Conservation (phyloP, 768 basidiomycete species). For the Chlorophyllum brunneum region DNA sequence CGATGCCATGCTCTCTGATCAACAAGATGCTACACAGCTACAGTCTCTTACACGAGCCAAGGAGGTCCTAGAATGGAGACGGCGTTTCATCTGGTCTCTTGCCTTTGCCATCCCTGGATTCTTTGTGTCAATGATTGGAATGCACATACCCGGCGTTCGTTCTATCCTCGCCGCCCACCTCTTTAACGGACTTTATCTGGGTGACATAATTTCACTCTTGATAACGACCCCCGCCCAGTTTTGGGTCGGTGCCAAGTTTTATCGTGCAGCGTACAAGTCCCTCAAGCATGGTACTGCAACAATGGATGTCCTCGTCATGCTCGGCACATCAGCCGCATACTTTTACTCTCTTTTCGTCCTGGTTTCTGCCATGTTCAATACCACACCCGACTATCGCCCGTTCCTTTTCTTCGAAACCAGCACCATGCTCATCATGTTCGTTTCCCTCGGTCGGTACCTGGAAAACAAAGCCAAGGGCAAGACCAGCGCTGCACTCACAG, state of each 20-base stretch:
- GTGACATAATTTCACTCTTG: conserved; percentile 69
- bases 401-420: conserved; percentile 97
- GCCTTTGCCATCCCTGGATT: conserved; percentile 92
- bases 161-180: conserved; percentile 47
- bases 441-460: conserved; percentile 90
- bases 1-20: conserved; percentile 81
- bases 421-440: conserved; percentile 97
- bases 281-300: conserved; percentile 87
- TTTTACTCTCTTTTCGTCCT: conserved; percentile 80
- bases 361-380: conserved; percentile 59
- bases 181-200: conserved; percentile 70
- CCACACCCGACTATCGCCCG: conserved; percentile 68
- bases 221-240: conserved; percentile 92
- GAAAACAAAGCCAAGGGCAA: conserved; percentile 97
- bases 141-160: conserved; percentile 58
- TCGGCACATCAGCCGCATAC: conserved; percentile 94
- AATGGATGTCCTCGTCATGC: conserved; percentile 96
- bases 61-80: conserved; percentile 89
- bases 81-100: conserved; percentile 69
- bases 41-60: conserved; percentile 83
- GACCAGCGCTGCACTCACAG: conserved; percentile 94
- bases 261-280: conserved; percentile 86
- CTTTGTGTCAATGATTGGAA: conserved; percentile 83
- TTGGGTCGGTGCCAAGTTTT: conserved; percentile 86
- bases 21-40: conserved; percentile 79